Conservation (phyloP, 1,284 basidiomycete species). For the Boletus semigastroideus region DNA sequence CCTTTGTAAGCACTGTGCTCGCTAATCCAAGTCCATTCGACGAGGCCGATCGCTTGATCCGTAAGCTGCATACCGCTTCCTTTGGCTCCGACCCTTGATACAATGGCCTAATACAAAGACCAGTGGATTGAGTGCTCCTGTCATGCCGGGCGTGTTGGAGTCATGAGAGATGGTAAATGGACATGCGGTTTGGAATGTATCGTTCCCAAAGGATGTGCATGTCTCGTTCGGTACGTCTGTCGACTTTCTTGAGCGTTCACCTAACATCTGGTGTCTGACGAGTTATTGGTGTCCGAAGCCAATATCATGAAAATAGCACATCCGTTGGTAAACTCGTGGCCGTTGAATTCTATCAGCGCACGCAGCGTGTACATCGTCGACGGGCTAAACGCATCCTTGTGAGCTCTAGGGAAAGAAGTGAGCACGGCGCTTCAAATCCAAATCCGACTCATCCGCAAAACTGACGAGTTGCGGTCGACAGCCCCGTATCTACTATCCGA, state of each 20-base stretch:
- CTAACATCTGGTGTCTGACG: slow-evolving; percentile 41
- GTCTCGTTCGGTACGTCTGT: slow-evolving; percentile 43
- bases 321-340: neutral
- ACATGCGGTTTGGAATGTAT: slow-evolving; percentile 48
- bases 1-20: too few species aligned
- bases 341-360: slow-evolving; percentile 42
- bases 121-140: neutral
- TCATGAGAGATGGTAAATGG: slow-evolving; percentile 31
- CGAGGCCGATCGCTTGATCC: too few species aligned
- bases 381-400: slow-evolving; percentile 33
- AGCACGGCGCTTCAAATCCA: slow-evolving; percentile 42
- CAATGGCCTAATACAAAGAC: neutral
- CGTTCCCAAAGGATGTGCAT: slow-evolving; percentile 43
- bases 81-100: neutral
- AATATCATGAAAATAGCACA: slow-evolving; percentile 39
- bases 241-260: neutral
- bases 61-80: too few species aligned
- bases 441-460: slow-evolving; percentile 40
- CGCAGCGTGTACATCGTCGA: slow-evolving; percentile 43
- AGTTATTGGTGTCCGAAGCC: slow-evolving; percentile 57
- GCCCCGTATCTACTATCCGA: too few species aligned
- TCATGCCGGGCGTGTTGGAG: neutral
- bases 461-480: too few species aligned
- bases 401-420: slow-evolving; percentile 47
- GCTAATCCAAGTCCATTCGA: too few species aligned